Conservation (phyloP, 2,329 filamentous ascomycete species). For the Ceratocystis albifundus region DNA sequence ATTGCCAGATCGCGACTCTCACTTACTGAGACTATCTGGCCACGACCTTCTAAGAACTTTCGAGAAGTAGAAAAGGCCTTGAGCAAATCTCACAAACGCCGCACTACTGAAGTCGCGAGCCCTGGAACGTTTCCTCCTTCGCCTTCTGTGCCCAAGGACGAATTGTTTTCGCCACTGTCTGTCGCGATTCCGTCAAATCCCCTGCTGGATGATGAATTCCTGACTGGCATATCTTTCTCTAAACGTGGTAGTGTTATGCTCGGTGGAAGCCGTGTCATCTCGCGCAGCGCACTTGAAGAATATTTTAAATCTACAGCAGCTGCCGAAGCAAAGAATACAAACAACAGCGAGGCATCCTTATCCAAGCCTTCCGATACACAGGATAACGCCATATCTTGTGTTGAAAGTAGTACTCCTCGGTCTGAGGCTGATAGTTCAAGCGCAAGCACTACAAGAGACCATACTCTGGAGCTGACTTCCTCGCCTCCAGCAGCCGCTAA, state of each 20-base stretch:
- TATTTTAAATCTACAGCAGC: constrained; percentile 11
- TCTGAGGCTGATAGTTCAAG: not conserved
- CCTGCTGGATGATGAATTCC: constrained; percentile 47
- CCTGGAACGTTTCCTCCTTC: not conserved
- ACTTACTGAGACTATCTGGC: constrained; percentile 20
- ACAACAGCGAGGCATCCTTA: not conserved
- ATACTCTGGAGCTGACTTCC: not conserved
- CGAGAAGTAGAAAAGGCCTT: constrained; percentile 23
- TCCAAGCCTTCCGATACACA: not conserved
- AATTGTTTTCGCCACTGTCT: constrained; percentile 41
- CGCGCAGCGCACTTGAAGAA: constrained; percentile 19
- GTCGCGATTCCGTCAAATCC: constrained; percentile 46
- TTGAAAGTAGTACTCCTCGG: not conserved
- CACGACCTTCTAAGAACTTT: not conserved
- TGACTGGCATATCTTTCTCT: constrained; percentile 48
- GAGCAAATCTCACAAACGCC: not conserved
- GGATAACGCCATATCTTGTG: not conserved
- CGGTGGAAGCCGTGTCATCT: constrained; percentile 20
- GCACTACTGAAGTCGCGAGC: not conserved
- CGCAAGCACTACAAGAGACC: not conserved
- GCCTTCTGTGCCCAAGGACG: not conserved
- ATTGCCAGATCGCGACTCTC: constrained; percentile 19
- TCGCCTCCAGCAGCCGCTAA: not conserved
- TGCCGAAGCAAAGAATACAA: not conserved
- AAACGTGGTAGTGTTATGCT: constrained; percentile 50